Conservation (phyloP, 2,329 filamentous ascomycete species). For the Penicillium brevicompactum region DNA sequence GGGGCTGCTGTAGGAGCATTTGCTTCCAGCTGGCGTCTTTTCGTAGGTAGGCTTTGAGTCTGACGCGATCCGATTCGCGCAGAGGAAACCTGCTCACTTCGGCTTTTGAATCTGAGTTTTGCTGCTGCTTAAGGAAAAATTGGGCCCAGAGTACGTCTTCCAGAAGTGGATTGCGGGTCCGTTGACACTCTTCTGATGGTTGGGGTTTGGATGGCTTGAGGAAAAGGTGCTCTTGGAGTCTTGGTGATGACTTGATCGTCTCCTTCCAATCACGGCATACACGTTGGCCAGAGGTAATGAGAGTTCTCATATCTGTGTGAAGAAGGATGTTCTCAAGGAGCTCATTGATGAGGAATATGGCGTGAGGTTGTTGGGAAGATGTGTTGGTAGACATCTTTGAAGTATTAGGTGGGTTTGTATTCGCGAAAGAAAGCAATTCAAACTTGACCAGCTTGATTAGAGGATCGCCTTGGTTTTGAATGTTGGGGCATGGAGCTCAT, state of each 20-base stretch:
- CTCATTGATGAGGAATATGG: conserved; percentile 9
- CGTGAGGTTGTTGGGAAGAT: background rate
- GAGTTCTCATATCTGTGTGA: conserved; percentile 6
- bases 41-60: background rate
- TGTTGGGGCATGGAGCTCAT: background rate
- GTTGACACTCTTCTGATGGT: background rate
- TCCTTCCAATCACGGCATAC: conserved; percentile 2
- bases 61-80: background rate
- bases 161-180: conserved; percentile 6
- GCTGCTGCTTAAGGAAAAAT: conserved; percentile 9
- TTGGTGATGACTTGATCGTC: background rate
- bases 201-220: conserved; percentile 1
- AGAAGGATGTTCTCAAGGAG: conserved; percentile 9
- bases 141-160: conserved; percentile 10
- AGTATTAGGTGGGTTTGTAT: background rate
- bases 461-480: background rate
- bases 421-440: background rate
- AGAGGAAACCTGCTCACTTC: conserved; percentile 8
- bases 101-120: background rate
- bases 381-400: conserved; percentile 2
- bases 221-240: conserved; percentile 6
- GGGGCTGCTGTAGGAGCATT: conserved; percentile 10
- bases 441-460: background rate
- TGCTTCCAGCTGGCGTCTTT: conserved; percentile 9
- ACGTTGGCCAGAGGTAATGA: conserved; percentile 9